Percentiles rank a stretch among this genome's conserved stretches.
Conservation (phyloP, 2,329 filamentous ascomycete genomes). For the Fusarium tricinctum region DNA sequence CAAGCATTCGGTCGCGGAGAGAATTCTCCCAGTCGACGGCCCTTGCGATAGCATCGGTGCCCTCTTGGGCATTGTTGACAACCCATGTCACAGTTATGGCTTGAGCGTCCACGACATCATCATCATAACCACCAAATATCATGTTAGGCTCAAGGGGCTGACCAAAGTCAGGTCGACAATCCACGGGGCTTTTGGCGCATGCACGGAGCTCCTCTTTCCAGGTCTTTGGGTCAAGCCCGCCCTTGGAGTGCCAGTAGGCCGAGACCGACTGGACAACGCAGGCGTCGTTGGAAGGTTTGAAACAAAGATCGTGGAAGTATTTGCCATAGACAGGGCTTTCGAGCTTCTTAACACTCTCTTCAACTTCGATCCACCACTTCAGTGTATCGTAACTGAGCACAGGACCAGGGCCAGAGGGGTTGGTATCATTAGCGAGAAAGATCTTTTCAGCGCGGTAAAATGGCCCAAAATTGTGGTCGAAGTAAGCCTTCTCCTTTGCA, state of each 20-base stretch:
- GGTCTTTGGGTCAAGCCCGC: conserved; percentile 56
- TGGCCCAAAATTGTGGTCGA: conserved; percentile 92
- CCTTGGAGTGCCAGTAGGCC: conserved; percentile 82
- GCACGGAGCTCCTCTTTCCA: conserved; percentile 81
- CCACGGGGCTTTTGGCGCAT: conserved; percentile 84
- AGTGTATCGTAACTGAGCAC: conserved; percentile 92
- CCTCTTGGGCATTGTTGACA: conserved; percentile 86
- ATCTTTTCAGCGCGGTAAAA: conserved; percentile 96
- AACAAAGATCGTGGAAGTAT: conserved; percentile 87
- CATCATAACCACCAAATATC: conserved; percentile 84
- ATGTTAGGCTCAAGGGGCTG: conserved; percentile 89
- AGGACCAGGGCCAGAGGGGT: conserved; percentile 73
- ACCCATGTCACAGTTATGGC: conserved; percentile 96
- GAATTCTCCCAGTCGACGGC: conserved; percentile 93
- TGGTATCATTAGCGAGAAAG: conserved; percentile 91
- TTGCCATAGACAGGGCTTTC: conserved; percentile 77
- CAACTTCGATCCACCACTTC: conserved; percentile 93
- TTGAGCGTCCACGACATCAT: conserved; percentile 77
- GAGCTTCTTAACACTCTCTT: conserved; percentile 79
- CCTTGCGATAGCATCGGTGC: conserved; percentile 74
- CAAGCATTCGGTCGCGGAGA: conserved; percentile 79
- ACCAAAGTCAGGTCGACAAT: conserved; percentile 88
- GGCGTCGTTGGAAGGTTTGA: conserved; percentile 89
- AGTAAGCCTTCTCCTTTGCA: conserved; percentile 93
- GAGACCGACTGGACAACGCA: conserved; percentile 96